A percentile compares a stretch with the other conserved stretches of the same genome.
phyloP scores from a whole-genome alignment of 805 yeast genomes.

The Saccharomycopsis fodiens region DNA sequence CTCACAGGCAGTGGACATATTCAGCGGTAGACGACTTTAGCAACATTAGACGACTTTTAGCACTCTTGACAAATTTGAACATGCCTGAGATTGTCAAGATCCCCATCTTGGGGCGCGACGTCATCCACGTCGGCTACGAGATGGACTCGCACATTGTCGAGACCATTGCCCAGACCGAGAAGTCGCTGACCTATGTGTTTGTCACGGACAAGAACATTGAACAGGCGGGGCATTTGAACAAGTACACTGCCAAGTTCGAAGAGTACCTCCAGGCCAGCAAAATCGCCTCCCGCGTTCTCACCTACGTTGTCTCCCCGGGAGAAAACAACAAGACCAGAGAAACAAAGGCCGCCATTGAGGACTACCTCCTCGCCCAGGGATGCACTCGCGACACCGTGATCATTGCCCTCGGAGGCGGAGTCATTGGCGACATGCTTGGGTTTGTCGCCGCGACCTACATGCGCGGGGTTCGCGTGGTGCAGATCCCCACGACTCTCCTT shows the following conservation, averaged over 20 bases:
- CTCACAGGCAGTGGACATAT: too few species aligned
- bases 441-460: conserved; percentile 98
- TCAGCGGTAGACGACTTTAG: too few species aligned
- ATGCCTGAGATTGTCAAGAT: conserved; percentile 38
- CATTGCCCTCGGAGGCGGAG: conserved; percentile 96
- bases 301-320: conserved; percentile 82
- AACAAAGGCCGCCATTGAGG: conserved; percentile 91
- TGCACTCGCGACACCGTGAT: conserved; percentile 96
- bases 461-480: conserved; percentile 94
- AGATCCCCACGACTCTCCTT: conserved; percentile 86
- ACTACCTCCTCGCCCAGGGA: conserved; percentile 69
- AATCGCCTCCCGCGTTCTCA: conserved; percentile 55
- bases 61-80: too few species aligned
- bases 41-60: too few species aligned
- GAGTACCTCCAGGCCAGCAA: conserved; percentile 26
- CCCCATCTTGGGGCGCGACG: conserved; percentile 70
- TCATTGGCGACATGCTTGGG: conserved; percentile 98
- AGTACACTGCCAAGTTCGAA: conserved; percentile 38
- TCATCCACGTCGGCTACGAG: conserved; percentile 85
- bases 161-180: conserved; percentile 51
- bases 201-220: conserved; percentile 80
- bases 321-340: conserved; percentile 83
- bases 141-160: conserved; percentile 66
- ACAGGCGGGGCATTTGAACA: conserved; percentile 51
- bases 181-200: conserved; percentile 87